phyloP scores from a whole-genome alignment of 495 filamentous ascomycete species.

The Aspergillus baeticus region DNA sequence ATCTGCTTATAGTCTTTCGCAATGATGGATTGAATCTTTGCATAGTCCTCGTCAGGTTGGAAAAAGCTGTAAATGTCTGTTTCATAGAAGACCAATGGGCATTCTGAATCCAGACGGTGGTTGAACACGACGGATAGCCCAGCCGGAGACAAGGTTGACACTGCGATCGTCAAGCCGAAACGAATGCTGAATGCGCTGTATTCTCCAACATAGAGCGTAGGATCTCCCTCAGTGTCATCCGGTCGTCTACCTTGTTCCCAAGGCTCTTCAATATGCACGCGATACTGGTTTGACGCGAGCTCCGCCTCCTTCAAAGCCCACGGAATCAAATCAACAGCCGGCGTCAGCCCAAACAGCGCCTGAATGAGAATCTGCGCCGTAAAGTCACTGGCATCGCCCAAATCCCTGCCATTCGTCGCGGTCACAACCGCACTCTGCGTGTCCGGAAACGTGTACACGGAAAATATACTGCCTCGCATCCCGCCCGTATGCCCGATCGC shows the following conservation, averaged over 20 bases:
- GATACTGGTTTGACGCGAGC: neutral
- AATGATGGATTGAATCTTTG: neutral
- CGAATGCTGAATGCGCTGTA: neutral
- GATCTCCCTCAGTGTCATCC: conserved; percentile 3
- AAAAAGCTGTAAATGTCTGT: conserved; percentile 14
- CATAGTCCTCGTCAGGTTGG: conserved; percentile 2
- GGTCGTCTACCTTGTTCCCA: conserved; percentile 6
- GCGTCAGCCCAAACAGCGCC: conserved; percentile 18
- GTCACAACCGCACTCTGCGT: conserved; percentile 18
- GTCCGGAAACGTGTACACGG: conserved; percentile 18
- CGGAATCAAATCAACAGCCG: conserved; percentile 4
- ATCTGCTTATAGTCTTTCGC: conserved; percentile 10
- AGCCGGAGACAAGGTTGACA: neutral
- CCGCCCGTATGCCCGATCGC: conserved; percentile 16
- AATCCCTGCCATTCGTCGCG: conserved; percentile 15
- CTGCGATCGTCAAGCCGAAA: neutral
- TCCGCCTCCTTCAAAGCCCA: conserved; percentile 10
- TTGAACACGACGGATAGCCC: conserved; percentile 9
- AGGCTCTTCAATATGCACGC: conserved; percentile 4
- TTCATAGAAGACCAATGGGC: conserved; percentile 4
- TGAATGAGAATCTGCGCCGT: conserved; percentile 18
- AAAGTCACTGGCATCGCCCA: conserved; percentile 20
- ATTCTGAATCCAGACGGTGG: neutral
- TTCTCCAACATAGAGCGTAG: neutral
- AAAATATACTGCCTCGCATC: conserved; percentile 9